Evolutionary conservation across 331 rosid genomes (phyloP), one percentile per base, ranked within the genome.

Genomic region (Malus hybrid): DNA sequence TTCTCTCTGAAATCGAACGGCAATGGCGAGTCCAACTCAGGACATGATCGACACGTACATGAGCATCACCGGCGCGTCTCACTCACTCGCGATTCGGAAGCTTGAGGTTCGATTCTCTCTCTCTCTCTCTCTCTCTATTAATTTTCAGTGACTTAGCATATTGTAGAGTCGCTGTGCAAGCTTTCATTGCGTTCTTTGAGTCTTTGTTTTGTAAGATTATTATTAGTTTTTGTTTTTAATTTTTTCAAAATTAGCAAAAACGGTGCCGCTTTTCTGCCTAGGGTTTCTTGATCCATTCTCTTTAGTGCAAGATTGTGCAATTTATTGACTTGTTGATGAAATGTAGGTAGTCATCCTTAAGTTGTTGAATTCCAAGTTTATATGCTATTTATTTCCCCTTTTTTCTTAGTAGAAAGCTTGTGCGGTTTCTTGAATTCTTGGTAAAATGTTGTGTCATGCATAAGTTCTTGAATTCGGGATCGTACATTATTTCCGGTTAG

Each of bases 21-120:
- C 84, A 42, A 85, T 84, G 85, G 85, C 86, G 67, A 24, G 73
- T 34, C 88, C 89, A 22, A 36, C 81, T 6, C 80, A 80, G 79
- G 87, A 79, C 32, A 80, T 79, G 72, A 66, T 93, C 80, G 81
- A 80, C 22, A 73, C 86, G 19, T 93, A 89, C 92, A 83, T 83
- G 83, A 68, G 84, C 73, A 72, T 93, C 87, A 93, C 98, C 80
- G 96, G 97, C 67, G 89, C 96, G 29, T 50, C 98, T 28, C 89
- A 83, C 83, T 91, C 87, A 39, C 78, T 87, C 32, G 96, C 98
- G 11, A 46, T 84, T 27, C 90, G 74, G 50, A 93, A 82, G 84
- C 73, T 93, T 70, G 86, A 90, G 93, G 97, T 90, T 31, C 61
- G 22, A 46, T 72, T 14, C 3, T 33, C 44, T 3, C 36, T 22